A percentile compares a stretch with the other conserved stretches of the same genome.
These are phyloP conservation scores for Aspergillus sp. DNA, from an alignment of 2,329 filamentous ascomycete genomes.

Conservation along the genomic window DNA sequence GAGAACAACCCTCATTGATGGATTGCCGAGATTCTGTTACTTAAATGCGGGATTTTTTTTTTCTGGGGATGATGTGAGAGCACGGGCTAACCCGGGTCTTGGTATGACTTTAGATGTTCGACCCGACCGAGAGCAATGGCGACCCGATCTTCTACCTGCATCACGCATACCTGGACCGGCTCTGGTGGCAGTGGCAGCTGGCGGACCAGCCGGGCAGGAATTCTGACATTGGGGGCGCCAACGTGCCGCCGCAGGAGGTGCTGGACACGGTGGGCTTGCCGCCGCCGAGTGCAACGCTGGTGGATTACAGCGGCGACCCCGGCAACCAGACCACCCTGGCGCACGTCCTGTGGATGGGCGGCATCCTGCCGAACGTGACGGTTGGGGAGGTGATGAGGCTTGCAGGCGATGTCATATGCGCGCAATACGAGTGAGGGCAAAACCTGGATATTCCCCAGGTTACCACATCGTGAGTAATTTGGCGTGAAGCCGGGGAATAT, in stretches of 20 bases:
- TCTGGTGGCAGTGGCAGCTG: slow-evolving; percentile 11
- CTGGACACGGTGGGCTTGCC: neutral
- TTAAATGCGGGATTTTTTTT: no score
- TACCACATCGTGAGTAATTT: no score
- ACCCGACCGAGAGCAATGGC: slow-evolving; percentile 2
- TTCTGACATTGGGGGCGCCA: slow-evolving; percentile 2
- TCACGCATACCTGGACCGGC: slow-evolving; percentile 8
- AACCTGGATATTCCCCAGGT: neutral
- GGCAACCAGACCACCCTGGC: slow-evolving; percentile 1
- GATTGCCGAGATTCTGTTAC: no score
- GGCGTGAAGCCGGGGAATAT: neutral
- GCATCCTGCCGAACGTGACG: slow-evolving; percentile 3
- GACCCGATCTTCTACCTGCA: slow-evolving; percentile 10
- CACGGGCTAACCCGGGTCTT: neutral
- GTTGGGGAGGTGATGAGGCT: slow-evolving; percentile 10
- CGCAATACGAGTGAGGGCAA: neutral
- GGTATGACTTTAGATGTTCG: neutral
- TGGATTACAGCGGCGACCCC: slow-evolving; percentile 2
- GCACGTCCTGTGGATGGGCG: slow-evolving; percentile 7
- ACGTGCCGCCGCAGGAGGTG: neutral
- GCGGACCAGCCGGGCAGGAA: neutral
- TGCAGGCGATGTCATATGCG: slow-evolving; percentile 2
- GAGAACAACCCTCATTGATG: neutral
- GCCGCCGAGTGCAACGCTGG: neutral
- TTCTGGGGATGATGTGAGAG: neutral